phyloP scores from a whole-genome alignment of 495 filamentous ascomycete genomes.

The Astrocystis sublimbata region DNA sequence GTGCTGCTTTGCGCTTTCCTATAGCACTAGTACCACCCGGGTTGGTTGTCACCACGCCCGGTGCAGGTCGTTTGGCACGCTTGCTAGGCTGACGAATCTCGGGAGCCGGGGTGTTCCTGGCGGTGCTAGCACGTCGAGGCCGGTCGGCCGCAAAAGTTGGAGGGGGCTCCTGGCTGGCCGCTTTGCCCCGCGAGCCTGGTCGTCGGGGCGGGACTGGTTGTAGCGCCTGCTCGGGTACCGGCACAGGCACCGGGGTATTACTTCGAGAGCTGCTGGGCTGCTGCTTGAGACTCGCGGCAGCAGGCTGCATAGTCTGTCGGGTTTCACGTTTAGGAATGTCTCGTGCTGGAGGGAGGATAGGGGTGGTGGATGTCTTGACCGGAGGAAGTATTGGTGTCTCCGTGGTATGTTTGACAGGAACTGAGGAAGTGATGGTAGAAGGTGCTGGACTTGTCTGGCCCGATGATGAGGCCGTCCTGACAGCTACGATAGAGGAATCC shows the following conservation, averaged over 20 bases:
- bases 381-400: slow-evolving; percentile 32
- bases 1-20: slow-evolving; percentile 77
- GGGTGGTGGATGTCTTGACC: slow-evolving; percentile 53
- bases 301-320: slow-evolving; percentile 31
- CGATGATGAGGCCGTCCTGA: slow-evolving; percentile 32
- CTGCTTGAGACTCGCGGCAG: slow-evolving; percentile 38
- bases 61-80: slow-evolving; percentile 69
- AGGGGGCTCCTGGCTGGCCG: slow-evolving; percentile 52
- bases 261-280: slow-evolving; percentile 22
- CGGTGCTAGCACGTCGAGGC: slow-evolving; percentile 57
- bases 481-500: slow-evolving; percentile 30
- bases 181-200: slow-evolving; percentile 51
- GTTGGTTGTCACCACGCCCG: slow-evolving; percentile 70
- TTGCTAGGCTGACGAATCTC: slow-evolving; percentile 48
- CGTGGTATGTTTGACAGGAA: slow-evolving; percentile 32
- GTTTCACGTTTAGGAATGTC: slow-evolving; percentile 41
- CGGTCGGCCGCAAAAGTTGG: slow-evolving; percentile 49
- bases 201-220: slow-evolving; percentile 32
- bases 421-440: slow-evolving; percentile 27
- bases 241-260: slow-evolving; percentile 21
- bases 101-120: slow-evolving; percentile 57
- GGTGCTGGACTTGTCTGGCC: slow-evolving; percentile 29
- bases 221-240: slow-evolving; percentile 19
- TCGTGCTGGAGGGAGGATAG: slow-evolving; percentile 52
- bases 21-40: slow-evolving; percentile 73